These are phyloP conservation scores for Populus nigra DNA, from an alignment of 345 rosid genomes.

Conservation along the genomic window DNA sequence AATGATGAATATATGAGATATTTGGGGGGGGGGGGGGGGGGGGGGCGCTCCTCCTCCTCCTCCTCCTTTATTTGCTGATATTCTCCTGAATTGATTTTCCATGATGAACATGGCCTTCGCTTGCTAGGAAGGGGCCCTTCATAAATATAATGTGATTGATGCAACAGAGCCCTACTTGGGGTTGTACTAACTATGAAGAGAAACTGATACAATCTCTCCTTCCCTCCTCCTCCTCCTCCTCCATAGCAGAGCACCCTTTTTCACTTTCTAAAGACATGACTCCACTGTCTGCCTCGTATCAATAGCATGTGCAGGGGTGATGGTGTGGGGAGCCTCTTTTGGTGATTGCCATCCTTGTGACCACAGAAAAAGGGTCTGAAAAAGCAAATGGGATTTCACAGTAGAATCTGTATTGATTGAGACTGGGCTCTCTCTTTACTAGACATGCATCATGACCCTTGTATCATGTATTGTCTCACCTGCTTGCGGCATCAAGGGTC, in stretches of 20 bases:
- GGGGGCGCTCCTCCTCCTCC: no score
- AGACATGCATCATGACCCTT: constrained; percentile 61
- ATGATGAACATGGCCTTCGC: background rate
- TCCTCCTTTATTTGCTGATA: no score
- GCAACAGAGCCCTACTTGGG: background rate
- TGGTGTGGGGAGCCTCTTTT: constrained; percentile 31
- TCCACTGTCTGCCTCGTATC: constrained; percentile 38
- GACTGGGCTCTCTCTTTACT: constrained; percentile 51
- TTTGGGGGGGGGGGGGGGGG: no score
- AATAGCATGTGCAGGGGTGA: constrained; percentile 44
- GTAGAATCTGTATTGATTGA: constrained; percentile 39
- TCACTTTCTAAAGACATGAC: constrained; percentile 33
- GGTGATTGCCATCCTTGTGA: constrained; percentile 24
- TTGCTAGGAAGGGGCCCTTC: background rate
- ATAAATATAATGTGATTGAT: background rate
- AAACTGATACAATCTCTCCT: constrained; percentile 4
- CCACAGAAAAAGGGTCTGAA: background rate
- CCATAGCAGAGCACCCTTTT: no score
- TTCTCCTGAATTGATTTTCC: background rate
- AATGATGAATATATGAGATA: background rate
- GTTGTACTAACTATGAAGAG: constrained; percentile 13
- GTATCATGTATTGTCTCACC: constrained; percentile 58
- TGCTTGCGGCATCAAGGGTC: constrained; percentile 16
- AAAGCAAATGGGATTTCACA: constrained; percentile 9
- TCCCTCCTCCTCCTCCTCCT: background rate